phyloP scores from a whole-genome alignment of 192 early-diverging fungal genomes.

The Gonapodya sp. region DNA sequence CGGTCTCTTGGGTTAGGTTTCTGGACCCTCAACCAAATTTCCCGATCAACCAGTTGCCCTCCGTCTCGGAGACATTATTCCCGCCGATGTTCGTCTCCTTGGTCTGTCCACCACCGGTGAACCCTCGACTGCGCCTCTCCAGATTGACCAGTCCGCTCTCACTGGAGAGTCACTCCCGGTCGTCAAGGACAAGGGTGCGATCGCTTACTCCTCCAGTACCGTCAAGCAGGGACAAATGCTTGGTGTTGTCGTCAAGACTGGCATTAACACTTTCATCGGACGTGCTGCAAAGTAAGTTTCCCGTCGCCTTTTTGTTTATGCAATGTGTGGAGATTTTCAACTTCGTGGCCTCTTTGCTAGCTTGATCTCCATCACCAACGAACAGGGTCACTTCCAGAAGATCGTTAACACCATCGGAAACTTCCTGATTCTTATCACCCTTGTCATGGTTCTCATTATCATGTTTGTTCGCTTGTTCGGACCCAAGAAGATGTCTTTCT shows the following conservation, averaged over 20 bases:
- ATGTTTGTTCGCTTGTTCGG: slow-evolving; percentile 59
- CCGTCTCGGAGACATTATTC: slow-evolving; percentile 89
- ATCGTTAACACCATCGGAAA: slow-evolving; percentile 87
- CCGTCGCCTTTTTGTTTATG: too few relatives aligned
- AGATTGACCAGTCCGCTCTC: slow-evolving; percentile 87
- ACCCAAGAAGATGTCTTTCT: slow-evolving; percentile 32
- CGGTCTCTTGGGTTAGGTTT: slow-evolving; percentile 29
- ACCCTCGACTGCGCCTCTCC: slow-evolving; percentile 62
- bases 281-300: slow-evolving; percentile 63
- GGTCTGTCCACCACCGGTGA: slow-evolving; percentile 70
- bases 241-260: slow-evolving; percentile 86
- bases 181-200: slow-evolving; percentile 66
- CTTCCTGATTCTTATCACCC: slow-evolving; percentile 77
- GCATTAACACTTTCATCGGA: slow-evolving; percentile 87
- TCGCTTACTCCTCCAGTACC: slow-evolving; percentile 85
- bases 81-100: slow-evolving; percentile 77
- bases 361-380: slow-evolving; percentile 81
- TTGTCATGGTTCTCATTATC: slow-evolving; percentile 65
- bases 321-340: too few relatives aligned
- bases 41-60: slow-evolving; percentile 87
- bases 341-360: too few relatives aligned
- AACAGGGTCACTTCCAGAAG: slow-evolving; percentile 96
- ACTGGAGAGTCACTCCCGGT: slow-evolving; percentile 92
- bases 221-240: slow-evolving; percentile 94
- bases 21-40: slow-evolving; percentile 57